A percentile compares a stretch with the other conserved stretches of the same genome.
Evolutionary conservation across 2,329 filamentous ascomycete genomes (phyloP).

Genomic region (Clonostachys chloroleuca): DNA sequence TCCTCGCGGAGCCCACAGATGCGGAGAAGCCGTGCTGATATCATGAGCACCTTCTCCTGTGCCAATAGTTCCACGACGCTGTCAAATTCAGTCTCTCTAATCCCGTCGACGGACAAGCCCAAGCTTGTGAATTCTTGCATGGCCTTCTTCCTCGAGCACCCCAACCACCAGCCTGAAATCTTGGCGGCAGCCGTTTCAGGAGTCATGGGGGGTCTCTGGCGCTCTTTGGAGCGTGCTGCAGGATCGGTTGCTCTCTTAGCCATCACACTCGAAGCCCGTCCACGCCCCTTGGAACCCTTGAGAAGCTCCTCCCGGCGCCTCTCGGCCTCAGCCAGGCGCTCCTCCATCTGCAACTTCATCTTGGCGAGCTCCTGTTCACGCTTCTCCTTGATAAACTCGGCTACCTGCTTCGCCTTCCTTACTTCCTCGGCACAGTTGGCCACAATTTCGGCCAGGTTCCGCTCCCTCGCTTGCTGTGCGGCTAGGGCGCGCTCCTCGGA

Average conservation of each 20-base stretch:
- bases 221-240: constrained; percentile 45
- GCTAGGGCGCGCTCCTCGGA: constrained; percentile 75
- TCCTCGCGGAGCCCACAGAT: constrained; percentile 68
- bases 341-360: constrained; percentile 71
- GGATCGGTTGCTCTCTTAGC: constrained; percentile 43
- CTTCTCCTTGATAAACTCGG: constrained; percentile 76
- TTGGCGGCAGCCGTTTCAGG: constrained; percentile 58
- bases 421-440: constrained; percentile 81
- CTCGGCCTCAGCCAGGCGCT: constrained; percentile 74
- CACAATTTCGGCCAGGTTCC: constrained; percentile 77
- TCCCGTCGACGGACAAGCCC: constrained; percentile 65
- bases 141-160: constrained; percentile 48
- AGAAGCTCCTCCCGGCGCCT: constrained; percentile 62
- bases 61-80: constrained; percentile 66
- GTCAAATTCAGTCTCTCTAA: constrained; percentile 68
- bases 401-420: constrained; percentile 76
- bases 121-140: constrained; percentile 64
- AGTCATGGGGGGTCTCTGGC: constrained; percentile 38
- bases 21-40: constrained; percentile 63
- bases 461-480: constrained; percentile 73
- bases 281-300: constrained; percentile 46
- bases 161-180: constrained; percentile 70
- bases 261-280: constrained; percentile 46
- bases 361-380: constrained; percentile 69
- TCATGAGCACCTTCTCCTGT: constrained; percentile 59